Evolutionary conservation across 257 asterid genomes (phyloP).

Genomic region (Petunia axillaris): DNA sequence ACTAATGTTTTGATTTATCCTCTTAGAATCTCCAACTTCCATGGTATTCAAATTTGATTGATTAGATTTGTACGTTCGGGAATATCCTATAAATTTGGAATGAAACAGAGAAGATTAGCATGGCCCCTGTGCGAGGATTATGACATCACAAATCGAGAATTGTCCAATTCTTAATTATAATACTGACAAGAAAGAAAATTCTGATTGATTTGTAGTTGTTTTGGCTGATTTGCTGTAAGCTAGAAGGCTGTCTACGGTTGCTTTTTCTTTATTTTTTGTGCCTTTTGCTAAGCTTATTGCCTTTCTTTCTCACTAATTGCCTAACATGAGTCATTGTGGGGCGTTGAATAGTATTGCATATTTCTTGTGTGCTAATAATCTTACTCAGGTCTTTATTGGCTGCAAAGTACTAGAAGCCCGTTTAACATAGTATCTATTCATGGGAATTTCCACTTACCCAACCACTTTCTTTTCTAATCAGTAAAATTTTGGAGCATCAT

Average conservation of each 20-base stretch:
- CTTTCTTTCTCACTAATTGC: not conserved
- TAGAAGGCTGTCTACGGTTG: not conserved
- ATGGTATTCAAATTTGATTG: not conserved
- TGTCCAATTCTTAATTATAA: too few species aligned
- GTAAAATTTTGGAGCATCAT: not conserved
- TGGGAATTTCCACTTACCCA: slow-evolving; percentile 6
- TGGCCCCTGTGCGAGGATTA: too few species aligned
- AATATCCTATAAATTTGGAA: too few species aligned
- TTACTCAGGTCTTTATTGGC: not conserved
- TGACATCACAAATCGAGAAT: too few species aligned
- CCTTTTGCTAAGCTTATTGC: not conserved
- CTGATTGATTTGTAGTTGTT: not conserved
- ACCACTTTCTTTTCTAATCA: not conserved
- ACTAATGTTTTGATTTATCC: not conserved
- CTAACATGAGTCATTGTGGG: slow-evolving; percentile 11
- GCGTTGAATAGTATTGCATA: not conserved
- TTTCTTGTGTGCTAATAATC: slow-evolving; percentile 3
- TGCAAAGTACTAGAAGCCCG: slow-evolving; percentile 6
- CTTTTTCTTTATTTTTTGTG: not conserved
- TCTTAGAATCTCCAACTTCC: not conserved
- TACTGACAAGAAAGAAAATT: too few species aligned
- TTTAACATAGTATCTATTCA: not conserved
- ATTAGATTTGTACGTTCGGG: not conserved
- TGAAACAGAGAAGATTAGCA: too few species aligned
- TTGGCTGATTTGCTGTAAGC: not conserved